These are phyloP conservation scores for Moelleriella libera DNA, from an alignment of 2,329 filamentous ascomycete genomes.

Conservation along the genomic window DNA sequence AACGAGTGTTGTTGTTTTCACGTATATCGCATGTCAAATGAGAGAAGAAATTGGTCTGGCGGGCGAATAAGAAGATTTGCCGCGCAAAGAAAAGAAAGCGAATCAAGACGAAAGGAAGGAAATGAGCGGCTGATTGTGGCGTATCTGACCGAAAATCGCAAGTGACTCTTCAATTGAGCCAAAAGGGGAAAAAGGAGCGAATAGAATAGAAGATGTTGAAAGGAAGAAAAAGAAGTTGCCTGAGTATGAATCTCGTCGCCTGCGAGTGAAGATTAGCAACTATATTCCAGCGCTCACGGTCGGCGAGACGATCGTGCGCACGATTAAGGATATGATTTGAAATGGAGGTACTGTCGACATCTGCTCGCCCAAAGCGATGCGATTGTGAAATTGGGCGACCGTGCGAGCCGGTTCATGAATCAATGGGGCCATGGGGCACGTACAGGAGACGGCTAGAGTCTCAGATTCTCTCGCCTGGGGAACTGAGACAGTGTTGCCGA, in stretches of 20 bases:
- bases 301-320: not conserved
- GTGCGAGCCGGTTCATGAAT: not conserved
- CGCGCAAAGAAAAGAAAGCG: not conserved
- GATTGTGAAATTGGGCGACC: not conserved
- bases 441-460: conserved; percentile 2
- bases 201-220: not conserved
- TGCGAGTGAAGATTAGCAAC: not conserved
- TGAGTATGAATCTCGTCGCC: not conserved
- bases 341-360: not conserved
- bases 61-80: not conserved
- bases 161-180: not conserved
- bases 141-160: not conserved
- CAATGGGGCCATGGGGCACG: conserved; percentile 1
- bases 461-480: conserved; percentile 1
- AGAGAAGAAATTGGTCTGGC: not conserved
- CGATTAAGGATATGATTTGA: not conserved
- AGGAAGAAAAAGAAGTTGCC: not conserved
- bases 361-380: not conserved
- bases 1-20: not conserved
- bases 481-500: not conserved
- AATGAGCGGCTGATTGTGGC: not conserved
- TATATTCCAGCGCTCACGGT: not conserved
- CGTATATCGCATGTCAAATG: not conserved
- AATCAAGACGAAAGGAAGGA: not conserved
- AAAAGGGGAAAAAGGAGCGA: not conserved